phyloP scores from a whole-genome alignment of 192 early-diverging fungal genomes.

The Lunasporangiospora selenospora region DNA sequence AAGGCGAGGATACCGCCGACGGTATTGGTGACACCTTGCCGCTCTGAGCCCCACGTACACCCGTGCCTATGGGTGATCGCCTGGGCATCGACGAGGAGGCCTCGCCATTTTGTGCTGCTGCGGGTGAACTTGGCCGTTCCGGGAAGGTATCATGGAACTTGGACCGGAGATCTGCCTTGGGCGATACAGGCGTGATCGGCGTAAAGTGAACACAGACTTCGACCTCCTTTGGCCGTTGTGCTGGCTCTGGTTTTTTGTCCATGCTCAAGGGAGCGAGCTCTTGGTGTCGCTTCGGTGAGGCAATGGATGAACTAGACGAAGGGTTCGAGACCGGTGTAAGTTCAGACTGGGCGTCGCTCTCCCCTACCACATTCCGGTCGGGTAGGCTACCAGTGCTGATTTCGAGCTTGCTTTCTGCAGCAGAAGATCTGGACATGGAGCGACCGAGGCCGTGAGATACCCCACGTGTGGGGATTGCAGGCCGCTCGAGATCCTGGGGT shows the following conservation, averaged over 20 bases:
- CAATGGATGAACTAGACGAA: constrained; percentile 19
- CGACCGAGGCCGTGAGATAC: constrained; percentile 41
- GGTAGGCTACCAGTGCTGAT: constrained; percentile 28
- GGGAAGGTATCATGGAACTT: constrained; percentile 40
- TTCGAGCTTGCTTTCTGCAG: constrained; percentile 13
- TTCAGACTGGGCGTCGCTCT: constrained; percentile 10
- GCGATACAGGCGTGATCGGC: constrained; percentile 38
- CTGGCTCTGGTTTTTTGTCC: constrained; percentile 2
- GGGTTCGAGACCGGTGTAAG: constrained; percentile 35
- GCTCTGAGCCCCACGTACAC: constrained; percentile 21
- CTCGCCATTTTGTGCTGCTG: constrained; percentile 3
- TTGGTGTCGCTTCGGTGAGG: constrained; percentile 14
- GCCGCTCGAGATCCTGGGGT: constrained; percentile 33
- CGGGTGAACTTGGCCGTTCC: constrained; percentile 29
- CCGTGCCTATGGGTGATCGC: constrained; percentile 13
- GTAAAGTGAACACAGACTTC: constrained; percentile 35
- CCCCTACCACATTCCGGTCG: background rate
- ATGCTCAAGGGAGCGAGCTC: background rate
- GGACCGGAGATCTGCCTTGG: constrained; percentile 28
- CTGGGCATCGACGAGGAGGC: no score
- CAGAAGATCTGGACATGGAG: constrained; percentile 12
- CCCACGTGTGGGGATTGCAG: constrained; percentile 24
- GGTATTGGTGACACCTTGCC: constrained; percentile 31
- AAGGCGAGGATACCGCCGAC: constrained; percentile 19
- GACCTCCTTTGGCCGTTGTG: constrained; percentile 19